Percentiles rank a stretch among this genome's conserved stretches.
Evolutionary conservation across 2,329 filamentous ascomycete species (phyloP).

Genomic region (Nemania serpens): DNA sequence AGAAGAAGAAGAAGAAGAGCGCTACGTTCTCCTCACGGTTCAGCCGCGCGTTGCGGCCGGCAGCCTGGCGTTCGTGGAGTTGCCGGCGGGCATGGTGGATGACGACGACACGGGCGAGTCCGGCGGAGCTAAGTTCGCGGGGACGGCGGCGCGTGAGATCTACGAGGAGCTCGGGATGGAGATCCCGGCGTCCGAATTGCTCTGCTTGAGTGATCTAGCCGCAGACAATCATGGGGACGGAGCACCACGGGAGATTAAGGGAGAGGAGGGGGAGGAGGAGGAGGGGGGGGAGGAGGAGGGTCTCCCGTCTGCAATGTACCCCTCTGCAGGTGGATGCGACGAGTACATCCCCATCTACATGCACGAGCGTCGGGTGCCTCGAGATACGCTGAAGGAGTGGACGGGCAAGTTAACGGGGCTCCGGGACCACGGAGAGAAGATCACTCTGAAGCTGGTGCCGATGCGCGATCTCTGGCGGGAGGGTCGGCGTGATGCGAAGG

Average conservation of each 20-base stretch:
- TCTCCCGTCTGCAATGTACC: conserved; percentile 57
- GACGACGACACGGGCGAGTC: not conserved
- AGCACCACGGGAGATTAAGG: conserved; percentile 35
- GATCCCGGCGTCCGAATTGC: conserved; percentile 54
- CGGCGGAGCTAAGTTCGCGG: conserved; percentile 56
- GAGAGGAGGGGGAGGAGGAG: conserved; percentile 1
- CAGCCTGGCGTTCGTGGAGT: conserved; percentile 58
- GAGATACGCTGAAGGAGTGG: conserved; percentile 58
- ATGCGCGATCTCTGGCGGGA: conserved; percentile 62
- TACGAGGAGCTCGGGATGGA: conserved; percentile 62
- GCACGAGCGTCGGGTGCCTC: conserved; percentile 57
- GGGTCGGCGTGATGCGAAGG: conserved; percentile 62
- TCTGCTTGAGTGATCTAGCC: conserved; percentile 58
- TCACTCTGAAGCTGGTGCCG: conserved; percentile 62
- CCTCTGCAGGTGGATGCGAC: conserved; percentile 64
- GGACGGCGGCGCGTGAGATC: conserved; percentile 64
- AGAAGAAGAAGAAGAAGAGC: conserved; percentile 45
- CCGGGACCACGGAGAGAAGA: conserved; percentile 63
- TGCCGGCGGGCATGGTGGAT: conserved; percentile 65
- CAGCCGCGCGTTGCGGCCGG: conserved; percentile 62
- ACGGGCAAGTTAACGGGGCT: conserved; percentile 62
- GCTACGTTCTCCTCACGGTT: conserved; percentile 62
- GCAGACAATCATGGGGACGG: conserved; percentile 8
- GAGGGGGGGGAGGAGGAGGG: conserved; percentile 38
- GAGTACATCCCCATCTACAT: conserved; percentile 64